phyloP scores from a whole-genome alignment of 345 rosid species.

The Euphorbia pulcherrima region DNA sequence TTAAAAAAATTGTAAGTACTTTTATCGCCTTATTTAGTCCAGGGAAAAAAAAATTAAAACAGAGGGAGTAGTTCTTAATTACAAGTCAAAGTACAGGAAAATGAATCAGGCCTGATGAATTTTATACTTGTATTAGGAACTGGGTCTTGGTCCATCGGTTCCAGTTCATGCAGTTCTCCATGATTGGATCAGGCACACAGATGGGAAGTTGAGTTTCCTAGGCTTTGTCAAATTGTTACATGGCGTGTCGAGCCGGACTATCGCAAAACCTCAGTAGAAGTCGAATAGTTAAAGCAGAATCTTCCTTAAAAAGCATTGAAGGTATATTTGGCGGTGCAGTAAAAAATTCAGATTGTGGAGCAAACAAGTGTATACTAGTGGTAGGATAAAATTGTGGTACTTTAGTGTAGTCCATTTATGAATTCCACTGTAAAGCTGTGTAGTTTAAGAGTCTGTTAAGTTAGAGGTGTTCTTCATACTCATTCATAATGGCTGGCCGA shows the following conservation, averaged over 20 bases:
- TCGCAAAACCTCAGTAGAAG: slow-evolving; percentile 22
- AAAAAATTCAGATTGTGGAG: slow-evolving; percentile 3
- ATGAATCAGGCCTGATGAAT: slow-evolving; percentile 1
- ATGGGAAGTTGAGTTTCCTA: slow-evolving; percentile 39
- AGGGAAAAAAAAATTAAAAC: too few species aligned
- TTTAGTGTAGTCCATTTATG: slow-evolving; percentile 17
- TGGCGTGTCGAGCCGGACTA: slow-evolving; percentile 65
- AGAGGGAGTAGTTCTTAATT: too few species aligned
- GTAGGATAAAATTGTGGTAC: neutral
- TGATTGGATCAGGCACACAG: slow-evolving; percentile 34
- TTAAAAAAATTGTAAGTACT: too few species aligned
- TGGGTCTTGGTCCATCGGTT: slow-evolving; percentile 72
- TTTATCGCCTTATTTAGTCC: too few species aligned
- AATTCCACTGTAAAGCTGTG: slow-evolving; percentile 39
- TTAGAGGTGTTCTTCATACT: slow-evolving; percentile 34
- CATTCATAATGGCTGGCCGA: slow-evolving; percentile 22
- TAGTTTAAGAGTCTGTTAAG: slow-evolving; percentile 30
- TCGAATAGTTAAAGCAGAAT: neutral
- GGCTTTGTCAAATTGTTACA: slow-evolving; percentile 89
- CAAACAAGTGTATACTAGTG: slow-evolving; percentile 5
- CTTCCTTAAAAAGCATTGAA: neutral
- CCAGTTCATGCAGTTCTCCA: slow-evolving; percentile 36
- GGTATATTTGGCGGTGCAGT: slow-evolving; percentile 7
- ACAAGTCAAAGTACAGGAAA: too few species aligned
- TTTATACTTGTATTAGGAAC: slow-evolving; percentile 54